Evolutionary conservation across 768 basidiomycete species (phyloP), one percentile per base, ranked within the genome.

Genomic region (Gymnopilus dilepis): DNA sequence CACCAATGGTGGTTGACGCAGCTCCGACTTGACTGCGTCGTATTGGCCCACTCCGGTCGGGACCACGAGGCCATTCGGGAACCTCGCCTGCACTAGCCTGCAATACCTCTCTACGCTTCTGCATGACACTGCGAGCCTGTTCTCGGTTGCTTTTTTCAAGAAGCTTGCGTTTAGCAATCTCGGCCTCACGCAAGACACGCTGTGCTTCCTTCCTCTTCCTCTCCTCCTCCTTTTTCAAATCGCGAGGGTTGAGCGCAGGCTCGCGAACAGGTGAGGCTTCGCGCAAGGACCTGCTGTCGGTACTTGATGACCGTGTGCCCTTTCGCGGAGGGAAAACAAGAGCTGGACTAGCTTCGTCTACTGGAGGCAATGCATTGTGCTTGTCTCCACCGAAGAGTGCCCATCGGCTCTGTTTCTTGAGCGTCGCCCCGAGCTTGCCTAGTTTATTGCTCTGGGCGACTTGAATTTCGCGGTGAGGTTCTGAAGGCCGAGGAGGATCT

Each of bases 81-180:
- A 90, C 85, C 58, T 80, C 77, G 65, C 76, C 79, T 45, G 72
- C 75, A 30, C 79, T 82, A 66, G 86, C 83, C 70, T 85, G 85
- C 68, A 91, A 79, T 74, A 94, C 82, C 65, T 89, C 86, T 61
- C 85, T 88, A 65, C 93, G 90, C 79, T 96, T 97, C 69, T 89
- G 85, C 88, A 96, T 91, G 75, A 97, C 95, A 43, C 93, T 94
- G 57, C 95, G 86, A 17, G 95, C 92, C 74, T 95, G 91, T 69
- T 97, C 95, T 67, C 88, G 86, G 63, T 92, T 87, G 70, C 80
- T 87, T 68, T 86, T 87, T 73, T 89, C 86, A 17, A 84, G 86
- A 63, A 91, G 81, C 58, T 87, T 87, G 64, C 94, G 91, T 63
- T 90, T 88, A 67, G 92, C 91, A 69, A 89, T 86, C 80, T 95